Evolutionary conservation across 345 rosid genomes (phyloP), one percentile per base, ranked within the genome.

Genomic region (Eucalyptus regnans): DNA sequence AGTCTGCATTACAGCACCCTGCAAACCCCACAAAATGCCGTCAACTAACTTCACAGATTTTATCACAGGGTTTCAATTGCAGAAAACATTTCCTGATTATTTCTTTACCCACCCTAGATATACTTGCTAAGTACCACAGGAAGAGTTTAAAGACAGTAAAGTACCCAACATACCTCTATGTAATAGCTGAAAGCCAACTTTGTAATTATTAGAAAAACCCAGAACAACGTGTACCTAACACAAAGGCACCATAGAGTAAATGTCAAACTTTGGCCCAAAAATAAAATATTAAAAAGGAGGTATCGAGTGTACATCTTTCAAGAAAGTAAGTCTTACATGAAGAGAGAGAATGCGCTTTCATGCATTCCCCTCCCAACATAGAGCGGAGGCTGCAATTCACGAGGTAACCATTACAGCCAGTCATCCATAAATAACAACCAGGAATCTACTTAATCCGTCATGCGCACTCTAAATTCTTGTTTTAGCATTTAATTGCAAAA

Each of bases 361-460:
- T 97, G 99, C 99, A 98, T 98, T 90, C 99, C 99, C 94, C 99
- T 94, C 56, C 99, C 99, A 91, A 98, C 99, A 93, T 97, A 98
- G 79, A 98, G 97, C 88, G 96, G 98, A 86, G 99, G 99, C 99
- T 98, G 93, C 91, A 93, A 89, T 50, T 64, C 64, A 44, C 27
- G 81, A 60, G 2, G 10, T 41, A 27, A 18, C 12, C 49, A 43
- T 12, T 3, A 20, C 2, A 10, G 43, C 31, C 56, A 56, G 58
- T 1, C 79, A 66, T 46, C 1, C 48, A 50, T 64, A 49, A 49
- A 50, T 87, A 25, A 29, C 8, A 43, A 80, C 3, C 5, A 33
- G 49, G 49, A 37, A 1, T 20, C 12, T 12, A 56, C 29, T 11
- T 14, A 22, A 44, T 66, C 68, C 4, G 25, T 31, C 16, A 18